These are phyloP conservation scores for Celoporthe dispersa DNA, from an alignment of 2,329 filamentous ascomycete genomes.

Conservation along the genomic window DNA sequence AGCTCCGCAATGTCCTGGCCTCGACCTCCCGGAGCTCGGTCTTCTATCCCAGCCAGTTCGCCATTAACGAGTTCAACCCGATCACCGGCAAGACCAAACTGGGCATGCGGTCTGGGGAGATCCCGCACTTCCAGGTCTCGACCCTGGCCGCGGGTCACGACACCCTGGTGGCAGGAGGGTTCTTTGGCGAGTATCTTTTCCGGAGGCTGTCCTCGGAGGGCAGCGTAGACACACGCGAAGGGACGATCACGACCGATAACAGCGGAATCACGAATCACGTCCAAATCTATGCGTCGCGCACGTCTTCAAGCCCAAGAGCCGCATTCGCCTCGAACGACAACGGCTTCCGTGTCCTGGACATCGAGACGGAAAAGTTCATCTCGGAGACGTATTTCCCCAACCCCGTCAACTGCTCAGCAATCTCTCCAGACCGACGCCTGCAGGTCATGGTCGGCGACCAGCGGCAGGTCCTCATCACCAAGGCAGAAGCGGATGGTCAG, in stretches of 20 bases:
- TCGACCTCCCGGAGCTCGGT: conserved; percentile 58
- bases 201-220: conserved; percentile 47
- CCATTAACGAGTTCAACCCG: conserved; percentile 58
- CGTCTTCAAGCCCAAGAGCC: conserved; percentile 56
- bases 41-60: conserved; percentile 59
- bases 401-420: conserved; percentile 73
- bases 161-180: conserved; percentile 63
- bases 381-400: conserved; percentile 58
- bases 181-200: conserved; percentile 59
- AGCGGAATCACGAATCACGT: conserved; percentile 70
- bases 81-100: conserved; percentile 49
- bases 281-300: conserved; percentile 59
- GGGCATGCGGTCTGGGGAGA: conserved; percentile 43
- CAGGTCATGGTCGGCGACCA: conserved; percentile 75
- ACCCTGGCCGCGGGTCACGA: conserved; percentile 57
- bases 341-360: conserved; percentile 61
- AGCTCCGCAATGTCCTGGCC: conserved; percentile 66
- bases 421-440: conserved; percentile 72
- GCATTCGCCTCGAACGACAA: conserved; percentile 68
- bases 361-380: conserved; percentile 62
- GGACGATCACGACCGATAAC: conserved; percentile 51
- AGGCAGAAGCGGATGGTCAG: conserved; percentile 64
- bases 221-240: conserved; percentile 43
- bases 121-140: conserved; percentile 46
- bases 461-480: conserved; percentile 66